Conservation (phyloP, 2,329 filamentous ascomycete genomes). For the Daldinia eschscholtzii region DNA sequence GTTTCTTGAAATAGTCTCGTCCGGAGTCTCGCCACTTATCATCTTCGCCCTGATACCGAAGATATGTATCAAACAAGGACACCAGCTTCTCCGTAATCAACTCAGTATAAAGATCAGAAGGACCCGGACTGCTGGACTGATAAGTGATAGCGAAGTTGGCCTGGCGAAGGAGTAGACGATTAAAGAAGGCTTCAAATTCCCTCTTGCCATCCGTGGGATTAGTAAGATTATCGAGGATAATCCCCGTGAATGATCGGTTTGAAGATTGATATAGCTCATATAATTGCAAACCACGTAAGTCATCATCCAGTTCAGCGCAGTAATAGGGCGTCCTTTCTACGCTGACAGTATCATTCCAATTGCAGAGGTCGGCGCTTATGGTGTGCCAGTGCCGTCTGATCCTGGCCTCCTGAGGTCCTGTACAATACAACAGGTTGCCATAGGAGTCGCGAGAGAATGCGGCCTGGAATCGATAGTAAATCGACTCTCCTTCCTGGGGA, state of each 20-base stretch:
- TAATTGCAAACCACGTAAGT: constrained; percentile 20
- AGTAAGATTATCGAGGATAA: constrained; percentile 15
- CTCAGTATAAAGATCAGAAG: background rate
- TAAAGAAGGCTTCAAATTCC: constrained; percentile 37
- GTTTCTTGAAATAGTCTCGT: constrained; percentile 29
- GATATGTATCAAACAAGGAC: constrained; percentile 34
- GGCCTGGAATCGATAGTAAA: constrained; percentile 37
- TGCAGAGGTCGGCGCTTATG: constrained; percentile 11
- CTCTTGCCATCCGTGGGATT: background rate
- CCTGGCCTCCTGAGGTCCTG: constrained; percentile 18
- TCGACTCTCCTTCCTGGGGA: constrained; percentile 32
- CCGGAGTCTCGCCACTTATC: constrained; percentile 34
- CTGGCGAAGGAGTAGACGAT: constrained; percentile 28
- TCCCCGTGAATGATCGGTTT: constrained; percentile 16
- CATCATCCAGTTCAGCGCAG: constrained; percentile 8
- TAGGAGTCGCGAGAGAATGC: constrained; percentile 16
- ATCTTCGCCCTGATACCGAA: constrained; percentile 35
- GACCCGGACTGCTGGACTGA: background rate
- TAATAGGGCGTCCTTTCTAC: constrained; percentile 11
- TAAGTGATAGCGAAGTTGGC: constrained; percentile 22
- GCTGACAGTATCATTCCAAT: background rate
- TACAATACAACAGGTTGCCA: constrained; percentile 30
- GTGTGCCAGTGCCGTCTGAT: constrained; percentile 26
- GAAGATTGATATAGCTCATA: constrained; percentile 18
- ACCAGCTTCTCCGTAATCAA: constrained; percentile 24